Conservation (phyloP, 768 basidiomycete species). For the Lentinula boryana region DNA sequence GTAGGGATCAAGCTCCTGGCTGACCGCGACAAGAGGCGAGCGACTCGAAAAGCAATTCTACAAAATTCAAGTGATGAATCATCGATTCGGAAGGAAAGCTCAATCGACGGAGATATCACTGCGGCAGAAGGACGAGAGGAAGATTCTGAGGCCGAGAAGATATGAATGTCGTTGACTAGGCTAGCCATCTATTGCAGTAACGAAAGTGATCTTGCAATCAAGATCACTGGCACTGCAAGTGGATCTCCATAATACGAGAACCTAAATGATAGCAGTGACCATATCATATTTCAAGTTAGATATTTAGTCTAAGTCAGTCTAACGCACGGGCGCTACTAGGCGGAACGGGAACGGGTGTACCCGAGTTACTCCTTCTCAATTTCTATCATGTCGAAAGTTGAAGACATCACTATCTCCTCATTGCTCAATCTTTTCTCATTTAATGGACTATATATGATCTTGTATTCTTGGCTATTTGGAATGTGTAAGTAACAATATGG, state of each 20-base stretch:
- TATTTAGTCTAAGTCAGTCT: no score
- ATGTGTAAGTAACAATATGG: slow-evolving; percentile 47
- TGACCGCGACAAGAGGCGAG: slow-evolving; percentile 12
- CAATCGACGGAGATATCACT: not conserved
- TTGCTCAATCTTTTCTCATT: slow-evolving; percentile 27
- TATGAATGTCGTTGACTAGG: no score
- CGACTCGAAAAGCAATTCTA: not conserved
- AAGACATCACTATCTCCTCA: slow-evolving; percentile 29
- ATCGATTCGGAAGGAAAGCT: not conserved
- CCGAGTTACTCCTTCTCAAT: not conserved
- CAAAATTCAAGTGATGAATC: not conserved
- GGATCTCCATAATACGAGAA: no score
- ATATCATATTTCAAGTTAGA: no score
- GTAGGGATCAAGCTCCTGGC: slow-evolving; percentile 19
- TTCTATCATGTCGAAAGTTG: slow-evolving; percentile 25
- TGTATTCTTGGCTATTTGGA: slow-evolving; percentile 61
- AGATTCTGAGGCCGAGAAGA: no score
- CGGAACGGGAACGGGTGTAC: not conserved
- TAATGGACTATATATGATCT: slow-evolving; percentile 43
- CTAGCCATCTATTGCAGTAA: no score
- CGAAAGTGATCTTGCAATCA: no score
- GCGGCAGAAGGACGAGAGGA: no score
- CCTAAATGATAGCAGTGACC: no score
- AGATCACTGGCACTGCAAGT: no score
- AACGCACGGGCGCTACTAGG: not conserved